Evolutionary conservation across 805 yeast species (phyloP).

Genomic region (Kazachstania africana): DNA sequence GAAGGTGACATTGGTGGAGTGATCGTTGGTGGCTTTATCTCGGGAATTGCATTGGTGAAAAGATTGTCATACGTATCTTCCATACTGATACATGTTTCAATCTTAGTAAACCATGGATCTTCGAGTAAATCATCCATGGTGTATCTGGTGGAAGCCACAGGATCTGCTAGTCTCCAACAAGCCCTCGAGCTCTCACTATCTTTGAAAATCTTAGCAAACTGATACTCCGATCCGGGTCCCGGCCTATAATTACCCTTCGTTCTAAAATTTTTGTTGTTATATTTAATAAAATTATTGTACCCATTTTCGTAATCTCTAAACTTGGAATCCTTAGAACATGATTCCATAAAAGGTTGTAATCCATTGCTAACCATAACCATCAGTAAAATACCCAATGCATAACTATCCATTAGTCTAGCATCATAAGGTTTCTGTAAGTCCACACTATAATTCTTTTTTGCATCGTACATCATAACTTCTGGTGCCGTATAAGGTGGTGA

Average conservation of each 20-base stretch:
- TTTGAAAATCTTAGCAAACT: slow-evolving; percentile 51
- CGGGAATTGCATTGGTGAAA: too few species aligned
- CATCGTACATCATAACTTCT: slow-evolving; percentile 44
- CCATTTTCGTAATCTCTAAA: slow-evolving; percentile 45
- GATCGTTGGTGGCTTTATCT: too few species aligned
- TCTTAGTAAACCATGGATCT: slow-evolving; percentile 51
- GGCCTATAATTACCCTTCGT: slow-evolving; percentile 30
- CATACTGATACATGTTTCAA: slow-evolving; percentile 41
- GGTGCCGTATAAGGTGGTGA: slow-evolving; percentile 79
- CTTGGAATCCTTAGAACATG: slow-evolving; percentile 35
- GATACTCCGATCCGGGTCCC: slow-evolving; percentile 66
- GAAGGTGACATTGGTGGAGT: too few species aligned
- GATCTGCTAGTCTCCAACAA: slow-evolving; percentile 67
- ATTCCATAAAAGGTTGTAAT: slow-evolving; percentile 47
- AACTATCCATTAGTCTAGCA: slow-evolving; percentile 58
- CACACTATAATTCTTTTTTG: slow-evolving; percentile 25
- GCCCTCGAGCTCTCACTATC: slow-evolving; percentile 52
- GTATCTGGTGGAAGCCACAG: slow-evolving; percentile 42
- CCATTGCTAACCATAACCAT: slow-evolving; percentile 49
- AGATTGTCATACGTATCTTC: too few species aligned
- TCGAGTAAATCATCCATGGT: slow-evolving; percentile 40
- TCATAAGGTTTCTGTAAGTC: slow-evolving; percentile 33
- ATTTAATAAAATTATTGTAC: slow-evolving; percentile 29
- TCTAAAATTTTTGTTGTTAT: slow-evolving; percentile 38
- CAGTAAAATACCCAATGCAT: slow-evolving; percentile 62